Conservation (phyloP, 2,329 filamentous ascomycete species). For the Periconia sp. region DNA sequence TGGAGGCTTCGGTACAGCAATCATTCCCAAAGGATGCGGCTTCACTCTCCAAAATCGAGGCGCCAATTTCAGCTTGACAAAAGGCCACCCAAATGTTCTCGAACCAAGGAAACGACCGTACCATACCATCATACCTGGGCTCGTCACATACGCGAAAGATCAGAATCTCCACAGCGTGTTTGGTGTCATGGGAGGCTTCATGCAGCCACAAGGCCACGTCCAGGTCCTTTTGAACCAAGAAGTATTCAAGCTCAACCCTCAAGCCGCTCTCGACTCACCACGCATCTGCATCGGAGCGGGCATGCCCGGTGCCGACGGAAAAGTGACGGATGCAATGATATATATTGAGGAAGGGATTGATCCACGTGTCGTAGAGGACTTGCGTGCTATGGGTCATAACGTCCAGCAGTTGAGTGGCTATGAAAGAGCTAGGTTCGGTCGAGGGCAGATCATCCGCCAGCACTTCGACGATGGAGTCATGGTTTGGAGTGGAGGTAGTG, state of each 20-base stretch:
- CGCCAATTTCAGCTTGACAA: conserved; percentile 78
- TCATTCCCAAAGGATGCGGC: conserved; percentile 84
- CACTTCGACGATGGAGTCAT: conserved; percentile 75
- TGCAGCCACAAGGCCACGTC: conserved; percentile 96
- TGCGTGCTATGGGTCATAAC: conserved; percentile 74
- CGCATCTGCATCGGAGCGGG: conserved; percentile 85
- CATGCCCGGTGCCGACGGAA: conserved; percentile 65
- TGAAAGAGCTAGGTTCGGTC: conserved; percentile 74
- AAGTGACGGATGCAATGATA: conserved; percentile 68
- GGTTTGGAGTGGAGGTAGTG: conserved; percentile 89
- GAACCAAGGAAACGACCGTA: conserved; percentile 88
- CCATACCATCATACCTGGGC: conserved; percentile 95
- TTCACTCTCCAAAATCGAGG: conserved; percentile 96
- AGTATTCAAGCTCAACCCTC: conserved; percentile 79
- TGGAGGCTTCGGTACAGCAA: conserved; percentile 83
- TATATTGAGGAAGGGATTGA: conserved; percentile 84
- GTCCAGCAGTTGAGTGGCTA: conserved; percentile 72
- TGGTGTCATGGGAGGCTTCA: conserved; percentile 97
- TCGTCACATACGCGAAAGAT: conserved; percentile 80
- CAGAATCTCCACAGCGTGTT: conserved; percentile 82
- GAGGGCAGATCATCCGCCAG: conserved; percentile 84
- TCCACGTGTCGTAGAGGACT: conserved; percentile 68
- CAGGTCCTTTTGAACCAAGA: conserved; percentile 92
- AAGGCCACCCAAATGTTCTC: conserved; percentile 78
- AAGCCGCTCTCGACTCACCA: conserved; percentile 88